These are phyloP conservation scores for Melastoma candidum DNA, from an alignment of 441 rosid species.

Conservation along the genomic window DNA sequence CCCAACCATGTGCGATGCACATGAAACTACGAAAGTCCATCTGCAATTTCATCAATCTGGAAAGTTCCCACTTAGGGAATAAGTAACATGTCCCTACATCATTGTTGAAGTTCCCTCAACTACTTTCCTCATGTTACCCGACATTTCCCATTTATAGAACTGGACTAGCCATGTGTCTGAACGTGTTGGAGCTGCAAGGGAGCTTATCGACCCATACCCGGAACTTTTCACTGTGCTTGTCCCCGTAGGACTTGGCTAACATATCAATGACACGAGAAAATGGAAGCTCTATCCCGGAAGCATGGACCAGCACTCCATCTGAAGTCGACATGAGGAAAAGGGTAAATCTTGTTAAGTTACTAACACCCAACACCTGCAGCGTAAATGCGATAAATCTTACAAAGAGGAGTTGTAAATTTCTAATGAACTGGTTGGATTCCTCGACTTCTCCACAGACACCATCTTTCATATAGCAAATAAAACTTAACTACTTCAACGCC, in stretches of 20 bases:
- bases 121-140: constrained; percentile 28
- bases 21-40: constrained; percentile 28
- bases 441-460: too few species aligned
- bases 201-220: constrained; percentile 15
- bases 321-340: constrained; percentile 10
- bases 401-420: too few species aligned
- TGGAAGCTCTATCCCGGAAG: constrained; percentile 11
- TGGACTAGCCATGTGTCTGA: constrained; percentile 33
- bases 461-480: too few species aligned
- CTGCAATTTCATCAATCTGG: constrained; percentile 12
- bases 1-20: constrained; percentile 37
- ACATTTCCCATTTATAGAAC: constrained; percentile 52
- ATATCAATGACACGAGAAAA: constrained; percentile 11
- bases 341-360: not conserved
- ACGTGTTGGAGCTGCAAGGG: constrained; percentile 7
- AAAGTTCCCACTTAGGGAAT: not conserved
- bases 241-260: constrained; percentile 8
- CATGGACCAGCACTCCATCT: constrained; percentile 12
- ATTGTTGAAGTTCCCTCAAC: not conserved
- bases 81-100: constrained; percentile 10
- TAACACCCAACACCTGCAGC: too few species aligned
- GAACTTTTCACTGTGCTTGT: constrained; percentile 5
- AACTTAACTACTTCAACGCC: too few species aligned
- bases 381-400: too few species aligned
- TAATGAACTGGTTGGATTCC: too few species aligned